A percentile compares a stretch with the other conserved stretches of the same genome.
phyloP scores from a whole-genome alignment of 2,329 filamentous ascomycete species.

The Claviceps africana region DNA sequence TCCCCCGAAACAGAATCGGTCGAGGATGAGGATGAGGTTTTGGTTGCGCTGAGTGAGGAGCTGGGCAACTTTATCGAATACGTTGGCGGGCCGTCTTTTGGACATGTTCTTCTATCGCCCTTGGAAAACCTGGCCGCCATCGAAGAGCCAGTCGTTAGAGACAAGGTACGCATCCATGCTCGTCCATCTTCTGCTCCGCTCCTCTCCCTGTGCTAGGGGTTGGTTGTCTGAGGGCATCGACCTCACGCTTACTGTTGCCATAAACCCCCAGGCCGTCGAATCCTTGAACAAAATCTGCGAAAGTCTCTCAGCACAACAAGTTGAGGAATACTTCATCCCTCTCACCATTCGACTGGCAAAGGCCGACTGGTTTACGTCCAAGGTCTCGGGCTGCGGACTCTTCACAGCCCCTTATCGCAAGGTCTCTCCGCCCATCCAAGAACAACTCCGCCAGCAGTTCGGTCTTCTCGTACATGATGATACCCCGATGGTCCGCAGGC shows the following conservation, averaged over 20 bases:
- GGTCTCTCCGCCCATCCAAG: constrained; percentile 75
- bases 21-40: constrained; percentile 96
- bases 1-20: constrained; percentile 63
- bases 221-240: too few species aligned
- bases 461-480: constrained; percentile 91
- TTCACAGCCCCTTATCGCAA: constrained; percentile 90
- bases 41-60: constrained; percentile 93
- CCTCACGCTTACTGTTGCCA: constrained; percentile 1
- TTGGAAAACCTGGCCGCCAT: constrained; percentile 97
- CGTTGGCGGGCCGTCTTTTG: constrained; percentile 84
- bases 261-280: constrained; percentile 70
- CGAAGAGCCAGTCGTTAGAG: constrained; percentile 91
- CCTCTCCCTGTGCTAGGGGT: not conserved
- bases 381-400: constrained; percentile 92
- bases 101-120: constrained; percentile 90
- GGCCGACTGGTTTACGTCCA: constrained; percentile 99
- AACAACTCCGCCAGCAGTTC: constrained; percentile 84
- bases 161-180: constrained; percentile 57
- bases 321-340: constrained; percentile 95
- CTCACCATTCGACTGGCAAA: constrained; percentile 92
- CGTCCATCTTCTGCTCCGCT: not conserved
- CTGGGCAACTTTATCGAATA: constrained; percentile 95
- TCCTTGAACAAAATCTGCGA: constrained; percentile 98
- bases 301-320: constrained; percentile 77
- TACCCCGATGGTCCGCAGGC: constrained; percentile 95